Base-by-base conservation (phyloP, 768 basidiomycete species). In the Lactarius pseudohatsudake region DNA sequence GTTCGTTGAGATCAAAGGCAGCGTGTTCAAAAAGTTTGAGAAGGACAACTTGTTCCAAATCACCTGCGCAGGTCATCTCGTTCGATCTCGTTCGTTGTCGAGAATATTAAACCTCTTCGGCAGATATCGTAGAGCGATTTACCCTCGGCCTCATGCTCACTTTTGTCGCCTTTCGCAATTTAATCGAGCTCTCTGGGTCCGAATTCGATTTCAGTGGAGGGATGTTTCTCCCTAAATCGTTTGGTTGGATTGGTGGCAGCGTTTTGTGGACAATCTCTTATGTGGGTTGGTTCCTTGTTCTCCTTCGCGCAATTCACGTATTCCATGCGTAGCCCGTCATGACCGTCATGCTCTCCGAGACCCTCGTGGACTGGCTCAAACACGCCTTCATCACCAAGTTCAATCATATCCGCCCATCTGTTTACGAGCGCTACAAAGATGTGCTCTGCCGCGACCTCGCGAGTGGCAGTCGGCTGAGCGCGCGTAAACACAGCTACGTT, bases 341-440 rank as follows among this genome's bases (percentile, higher is more conserved):
- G 59, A 91, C 92, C 2, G 97, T 99, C 3, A 82, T 98, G 76
- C 73, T 87, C 4, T 96, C 94, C 2, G 97, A 99, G 76, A 91
- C 93, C 84, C 76, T 91, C 15, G 97, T 99, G 13, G 97, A 99
- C 75, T 99, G 96, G 96, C 82, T 98, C 59, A 99, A 99, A 76
- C 97, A 99, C 73, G 96, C 96, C 11, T 99, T 98, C 78, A 98
- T 99, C 72, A 96, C 96, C 59, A 99, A 99, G 76, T 98, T 98
- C 81, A 99, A 99, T 72, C 96, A 98, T 73, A 96, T 99, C 57
- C 87, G 96, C 0, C 94, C 95, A 0, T 91, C 90, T 0, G 94
- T 98, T 2, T 99, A 98, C 71, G 94, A 94, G 69, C 85, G 96
- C 18, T 99, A 94, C 75, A 92, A 89, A 3, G 97, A 99, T 72